A percentile compares a stretch with the other conserved stretches of the same genome.
phyloP scores from a whole-genome alignment of 345 rosid genomes.

The Orychophragmus violaceus region DNA sequence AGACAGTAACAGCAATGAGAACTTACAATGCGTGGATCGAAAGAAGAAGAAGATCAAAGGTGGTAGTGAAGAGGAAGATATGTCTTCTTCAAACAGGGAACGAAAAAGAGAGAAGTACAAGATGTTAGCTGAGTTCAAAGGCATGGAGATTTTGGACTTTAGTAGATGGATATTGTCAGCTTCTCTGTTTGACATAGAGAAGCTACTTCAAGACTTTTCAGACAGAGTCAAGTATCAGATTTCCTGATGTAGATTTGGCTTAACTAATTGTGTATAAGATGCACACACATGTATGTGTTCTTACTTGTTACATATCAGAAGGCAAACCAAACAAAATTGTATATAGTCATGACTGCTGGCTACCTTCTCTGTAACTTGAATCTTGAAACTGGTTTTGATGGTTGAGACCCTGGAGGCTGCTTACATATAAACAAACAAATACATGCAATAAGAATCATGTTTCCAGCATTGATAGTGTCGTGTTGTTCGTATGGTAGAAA shows the following conservation, averaged over 20 bases:
- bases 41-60: conserved; percentile 26
- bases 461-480: neutral
- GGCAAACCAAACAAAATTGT: neutral
- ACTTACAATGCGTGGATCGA: neutral
- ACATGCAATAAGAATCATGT: conserved; percentile 1
- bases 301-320: neutral
- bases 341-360: neutral
- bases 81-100: conserved; percentile 26
- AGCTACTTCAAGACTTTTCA: conserved; percentile 41
- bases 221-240: neutral
- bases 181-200: conserved; percentile 42
- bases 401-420: conserved; percentile 47
- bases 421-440: conserved; percentile 9
- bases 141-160: conserved; percentile 59
- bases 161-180: conserved; percentile 73
- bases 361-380: conserved; percentile 72
- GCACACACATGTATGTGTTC: neutral
- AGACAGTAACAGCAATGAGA: conserved; percentile 13
- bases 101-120: conserved; percentile 43
- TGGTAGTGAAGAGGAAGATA: conserved; percentile 21
- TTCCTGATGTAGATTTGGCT: neutral
- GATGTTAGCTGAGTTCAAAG: conserved; percentile 54
- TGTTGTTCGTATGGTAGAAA: neutral
- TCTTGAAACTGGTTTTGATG: conserved; percentile 73
- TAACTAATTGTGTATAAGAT: neutral